Evolutionary conservation across 2,329 filamentous ascomycete species (phyloP).

Genomic region (Celoporthe dispersa): DNA sequence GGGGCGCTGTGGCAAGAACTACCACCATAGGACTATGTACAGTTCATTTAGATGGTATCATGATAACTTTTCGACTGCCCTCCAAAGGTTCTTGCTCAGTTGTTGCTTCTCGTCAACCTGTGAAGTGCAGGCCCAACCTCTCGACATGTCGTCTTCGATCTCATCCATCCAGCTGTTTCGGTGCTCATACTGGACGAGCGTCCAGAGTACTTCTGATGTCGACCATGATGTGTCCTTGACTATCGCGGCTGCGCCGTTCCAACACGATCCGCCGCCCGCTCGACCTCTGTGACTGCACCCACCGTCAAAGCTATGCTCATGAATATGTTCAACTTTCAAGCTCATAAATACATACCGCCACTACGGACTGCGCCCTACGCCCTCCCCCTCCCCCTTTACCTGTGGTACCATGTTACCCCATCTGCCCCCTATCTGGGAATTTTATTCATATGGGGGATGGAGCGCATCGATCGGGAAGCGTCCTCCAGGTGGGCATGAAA

Average conservation of each 20-base stretch:
- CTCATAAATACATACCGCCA: constrained; percentile 13
- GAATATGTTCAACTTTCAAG: background rate
- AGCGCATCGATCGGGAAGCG: background rate
- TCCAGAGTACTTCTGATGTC: background rate
- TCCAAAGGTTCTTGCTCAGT: too few relatives aligned
- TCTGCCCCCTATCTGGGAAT: constrained; percentile 11
- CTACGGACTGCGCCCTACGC: constrained; percentile 1
- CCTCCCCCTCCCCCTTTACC: background rate
- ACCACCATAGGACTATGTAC: background rate
- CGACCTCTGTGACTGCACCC: background rate
- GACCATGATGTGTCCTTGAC: background rate
- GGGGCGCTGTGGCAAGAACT: background rate
- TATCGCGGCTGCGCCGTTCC: background rate
- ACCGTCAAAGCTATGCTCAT: background rate
- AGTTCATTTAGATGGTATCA: too few relatives aligned
- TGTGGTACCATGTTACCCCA: background rate
- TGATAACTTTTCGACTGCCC: too few relatives aligned
- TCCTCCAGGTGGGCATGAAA: constrained; percentile 15
- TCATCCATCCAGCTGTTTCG: background rate
- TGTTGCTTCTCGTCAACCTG: background rate
- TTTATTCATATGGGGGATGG: constrained; percentile 10
- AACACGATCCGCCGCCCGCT: background rate
- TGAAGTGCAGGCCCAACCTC: background rate
- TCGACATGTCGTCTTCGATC: background rate
- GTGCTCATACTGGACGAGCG: background rate